phyloP scores from a whole-genome alignment of 306 rosid genomes.

The Quercus variabilis region DNA sequence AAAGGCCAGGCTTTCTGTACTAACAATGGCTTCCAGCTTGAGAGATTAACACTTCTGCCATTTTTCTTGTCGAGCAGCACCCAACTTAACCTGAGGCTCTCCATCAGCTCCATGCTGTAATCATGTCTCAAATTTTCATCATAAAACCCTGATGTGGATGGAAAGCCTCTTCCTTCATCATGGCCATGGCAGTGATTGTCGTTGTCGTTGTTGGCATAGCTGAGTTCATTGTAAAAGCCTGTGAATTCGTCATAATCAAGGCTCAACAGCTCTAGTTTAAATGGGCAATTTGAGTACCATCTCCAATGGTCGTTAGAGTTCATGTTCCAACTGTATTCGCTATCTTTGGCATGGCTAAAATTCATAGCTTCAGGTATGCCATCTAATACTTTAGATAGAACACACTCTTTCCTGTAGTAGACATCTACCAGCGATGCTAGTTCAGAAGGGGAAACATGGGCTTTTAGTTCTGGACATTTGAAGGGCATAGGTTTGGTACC shows the following conservation, averaged over 20 bases:
- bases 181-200: background rate
- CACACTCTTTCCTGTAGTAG: background rate
- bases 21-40: background rate
- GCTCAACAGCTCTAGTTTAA: background rate
- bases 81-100: conserved; percentile 3
- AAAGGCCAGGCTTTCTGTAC: background rate
- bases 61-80: background rate
- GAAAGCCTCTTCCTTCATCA: background rate
- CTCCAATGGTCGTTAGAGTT: background rate
- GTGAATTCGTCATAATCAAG: background rate
- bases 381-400: background rate
- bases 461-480: background rate
- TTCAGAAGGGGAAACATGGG: background rate
- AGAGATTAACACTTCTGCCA: background rate
- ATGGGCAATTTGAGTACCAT: background rate
- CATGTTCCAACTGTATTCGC: background rate
- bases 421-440: background rate
- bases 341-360: background rate
- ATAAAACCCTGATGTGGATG: background rate
- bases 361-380: background rate
- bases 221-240: background rate
- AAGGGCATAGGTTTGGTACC: background rate
- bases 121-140: background rate
- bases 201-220: background rate
- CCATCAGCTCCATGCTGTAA: background rate